Base-by-base conservation (phyloP, 2,329 filamentous ascomycete species). In the Colletotrichum limetticola region DNA sequence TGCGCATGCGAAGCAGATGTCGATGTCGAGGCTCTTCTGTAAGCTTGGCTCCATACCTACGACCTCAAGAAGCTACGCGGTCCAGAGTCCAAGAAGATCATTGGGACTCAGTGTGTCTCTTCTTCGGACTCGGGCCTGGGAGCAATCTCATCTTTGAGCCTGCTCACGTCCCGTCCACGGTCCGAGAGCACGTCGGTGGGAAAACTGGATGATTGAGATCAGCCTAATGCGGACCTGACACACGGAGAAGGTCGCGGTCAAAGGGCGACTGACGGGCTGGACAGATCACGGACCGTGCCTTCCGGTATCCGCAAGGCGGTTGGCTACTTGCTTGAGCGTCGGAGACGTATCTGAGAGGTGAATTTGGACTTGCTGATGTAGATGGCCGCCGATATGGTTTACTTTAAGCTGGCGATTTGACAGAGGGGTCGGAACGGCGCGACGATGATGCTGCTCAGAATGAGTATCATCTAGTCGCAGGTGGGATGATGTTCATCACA, bases 271-370 rank as follows among this genome's bases (percentile, higher is more conserved):
- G 42, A 49, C 22, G 60, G 24, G 26, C 4, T 11, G 16, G 19
- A 26, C 16, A 53, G 60, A 63, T 32, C 60, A 30, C 46, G 28
- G 60, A 49, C 60, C 60, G 60, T 63, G n/a, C 60, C 42, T 62
- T 32, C n/a, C 8, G 30, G 22, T 35, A 16, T 24, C 60, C 42
- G 60, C 26, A 19, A 49, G 42, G 19, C 42, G 42, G n/a, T 14
- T 19, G 30, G 8, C 28, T 19, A 16, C 37, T 46, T 32, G 26
- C 42, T 22, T 52, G 60, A 30, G n/a, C n/a, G 12, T 42, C 14
- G 37, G 16, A 16, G 16, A 19, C 3, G 5, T 42, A 42, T 19
- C 6, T 42, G 37, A 19, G 14, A 7, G 46, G 16, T 5, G 16
- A 19, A 19, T 12, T 6, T 53, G 26, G n/a, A 28, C 16, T 52